Base-by-base conservation (phyloP, 202 grass and related monocot genomes). In the Musa balbisiana region DNA sequence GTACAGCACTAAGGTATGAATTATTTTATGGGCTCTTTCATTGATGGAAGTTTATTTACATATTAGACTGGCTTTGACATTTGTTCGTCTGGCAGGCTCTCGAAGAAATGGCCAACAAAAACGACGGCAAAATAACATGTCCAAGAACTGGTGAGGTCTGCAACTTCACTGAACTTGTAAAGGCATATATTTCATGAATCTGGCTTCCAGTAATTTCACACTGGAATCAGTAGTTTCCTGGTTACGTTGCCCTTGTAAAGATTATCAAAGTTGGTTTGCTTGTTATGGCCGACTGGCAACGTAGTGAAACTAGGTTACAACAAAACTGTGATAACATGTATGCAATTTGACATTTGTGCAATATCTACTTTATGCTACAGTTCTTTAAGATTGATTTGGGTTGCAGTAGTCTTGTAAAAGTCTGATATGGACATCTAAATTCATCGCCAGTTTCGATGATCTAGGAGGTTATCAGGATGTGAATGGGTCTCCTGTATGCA, bases 81-180 rank as follows among this genome's bases (percentile, higher is more conserved):
- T 76, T 52, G 19, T 67, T 51, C 52, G 54, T 75, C 52, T 29
- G 11, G 49, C 78, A 99, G 95, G 95, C 91, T 24, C 86, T 99
- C 52, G 82, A 99, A 81, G 89, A 95, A 83, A 95, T 99, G 95
- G 84, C 95, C 20, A 94, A 81, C 74, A 94, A 90, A 74, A 95
- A 95, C 5, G 82, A 69, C 3, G 87, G 91, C 69, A 92, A 79
- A 76, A 88, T 99, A 69, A 95, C 87, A 74, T 99, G 95, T 79
- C 95, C 95, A 50, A 87, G 91, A 77, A 95, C 91, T 10, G 89
- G 89, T 62, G 72, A 71, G 6, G 51, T 80, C 25, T 99, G 76
- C 73, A 89, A 85, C 62, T 90, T 85, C 66, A 80, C 85, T 27
- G 95, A 99, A 8, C 89, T 93, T 15, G 87, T 92, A 11, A 92